phyloP scores from a whole-genome alignment of 2,329 filamentous ascomycete species.

The Beauveria varroae region DNA sequence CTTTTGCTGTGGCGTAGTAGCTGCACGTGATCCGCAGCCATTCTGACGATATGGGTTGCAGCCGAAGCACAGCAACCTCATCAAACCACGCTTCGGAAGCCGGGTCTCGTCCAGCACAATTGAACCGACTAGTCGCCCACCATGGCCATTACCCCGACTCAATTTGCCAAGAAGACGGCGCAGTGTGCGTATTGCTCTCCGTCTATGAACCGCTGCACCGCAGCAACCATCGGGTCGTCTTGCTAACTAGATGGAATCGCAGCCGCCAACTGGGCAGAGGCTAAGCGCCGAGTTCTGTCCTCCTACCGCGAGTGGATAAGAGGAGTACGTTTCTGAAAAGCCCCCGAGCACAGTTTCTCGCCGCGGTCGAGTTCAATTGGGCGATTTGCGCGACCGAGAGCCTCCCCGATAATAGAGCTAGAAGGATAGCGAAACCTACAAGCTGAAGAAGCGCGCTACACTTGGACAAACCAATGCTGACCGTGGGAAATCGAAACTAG shows the following conservation, averaged over 20 bases:
- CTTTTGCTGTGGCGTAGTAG: neutral
- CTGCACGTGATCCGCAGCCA: conserved; percentile 7
- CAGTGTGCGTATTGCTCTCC: conserved; percentile 51
- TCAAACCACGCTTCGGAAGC: conserved; percentile 7
- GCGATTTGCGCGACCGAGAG: neutral
- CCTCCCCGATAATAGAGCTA: neutral
- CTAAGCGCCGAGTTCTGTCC: conserved; percentile 75
- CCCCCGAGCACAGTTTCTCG: neutral
- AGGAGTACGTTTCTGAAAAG: conserved; percentile 59
- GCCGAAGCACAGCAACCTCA: conserved; percentile 10
- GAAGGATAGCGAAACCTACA: neutral
- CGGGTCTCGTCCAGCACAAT: conserved; percentile 5
- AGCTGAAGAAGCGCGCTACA: neutral
- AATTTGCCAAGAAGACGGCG: conserved; percentile 75
- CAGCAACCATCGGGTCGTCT: neutral
- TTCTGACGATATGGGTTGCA: conserved; percentile 6
- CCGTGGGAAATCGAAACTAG: conserved; percentile 37
- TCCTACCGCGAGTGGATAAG: conserved; percentile 95
- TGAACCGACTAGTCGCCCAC: conserved; percentile 35
- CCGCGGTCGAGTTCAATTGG: neutral
- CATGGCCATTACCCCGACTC: conserved; percentile 89
- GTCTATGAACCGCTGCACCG: neutral
- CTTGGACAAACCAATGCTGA: conserved; percentile 10
- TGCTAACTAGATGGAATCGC: conserved; percentile 12
- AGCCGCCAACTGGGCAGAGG: conserved; percentile 88